Evolutionary conservation across 495 filamentous ascomycete genomes (phyloP).

Genomic region (Tricharina praecox): DNA sequence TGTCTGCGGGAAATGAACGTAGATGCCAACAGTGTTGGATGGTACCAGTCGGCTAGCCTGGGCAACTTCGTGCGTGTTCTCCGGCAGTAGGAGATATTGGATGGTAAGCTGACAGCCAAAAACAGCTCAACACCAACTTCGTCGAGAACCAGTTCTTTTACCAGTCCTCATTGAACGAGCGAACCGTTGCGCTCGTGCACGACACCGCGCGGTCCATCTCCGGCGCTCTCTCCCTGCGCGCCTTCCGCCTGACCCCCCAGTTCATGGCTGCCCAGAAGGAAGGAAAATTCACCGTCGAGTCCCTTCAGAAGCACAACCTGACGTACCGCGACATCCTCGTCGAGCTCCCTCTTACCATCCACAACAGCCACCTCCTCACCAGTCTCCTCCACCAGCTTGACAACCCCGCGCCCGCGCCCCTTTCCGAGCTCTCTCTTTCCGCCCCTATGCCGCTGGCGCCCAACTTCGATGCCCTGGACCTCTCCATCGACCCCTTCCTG

Average conservation of each 20-base stretch:
- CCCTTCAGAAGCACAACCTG: constrained; percentile 73
- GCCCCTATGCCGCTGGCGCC: constrained; percentile 49
- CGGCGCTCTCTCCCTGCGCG: constrained; percentile 73
- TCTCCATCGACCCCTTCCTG: constrained; percentile 94
- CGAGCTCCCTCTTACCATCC: constrained; percentile 79
- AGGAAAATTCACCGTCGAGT: constrained; percentile 85
- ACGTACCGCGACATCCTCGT: constrained; percentile 86
- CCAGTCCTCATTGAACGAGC: constrained; percentile 61
- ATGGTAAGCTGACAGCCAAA: neutral
- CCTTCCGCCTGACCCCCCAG: constrained; percentile 69
- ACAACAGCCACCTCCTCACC: constrained; percentile 94
- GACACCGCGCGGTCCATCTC: constrained; percentile 87
- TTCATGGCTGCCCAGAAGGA: constrained; percentile 94
- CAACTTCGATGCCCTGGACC: constrained; percentile 70
- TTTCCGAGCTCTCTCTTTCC: constrained; percentile 50
- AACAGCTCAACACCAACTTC: constrained; percentile 58
- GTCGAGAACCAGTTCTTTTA: constrained; percentile 97
- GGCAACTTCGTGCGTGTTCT: constrained; percentile 55
- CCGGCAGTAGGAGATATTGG: neutral
- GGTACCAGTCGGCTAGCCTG: constrained; percentile 98
- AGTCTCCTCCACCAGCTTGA: constrained; percentile 84
- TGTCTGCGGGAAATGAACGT: constrained; percentile 94
- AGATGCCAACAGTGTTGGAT: constrained; percentile 93
- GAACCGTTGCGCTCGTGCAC: constrained; percentile 85
- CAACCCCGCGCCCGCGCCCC: constrained; percentile 43